These are phyloP conservation scores for Scorias spongiosa DNA, from an alignment of 2,329 filamentous ascomycete genomes.

Conservation along the genomic window DNA sequence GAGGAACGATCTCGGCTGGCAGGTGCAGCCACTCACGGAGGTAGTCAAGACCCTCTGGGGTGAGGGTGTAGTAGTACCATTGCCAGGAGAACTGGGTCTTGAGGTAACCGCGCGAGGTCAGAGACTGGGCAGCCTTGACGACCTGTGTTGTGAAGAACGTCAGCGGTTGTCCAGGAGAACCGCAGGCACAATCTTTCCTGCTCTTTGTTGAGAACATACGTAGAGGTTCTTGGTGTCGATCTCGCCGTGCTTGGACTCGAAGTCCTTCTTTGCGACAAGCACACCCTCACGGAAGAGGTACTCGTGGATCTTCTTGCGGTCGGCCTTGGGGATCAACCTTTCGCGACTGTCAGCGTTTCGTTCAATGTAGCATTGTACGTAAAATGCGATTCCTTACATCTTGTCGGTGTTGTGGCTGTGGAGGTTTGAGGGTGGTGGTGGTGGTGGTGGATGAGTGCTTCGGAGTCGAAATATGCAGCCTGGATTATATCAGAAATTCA, in stretches of 20 bases:
- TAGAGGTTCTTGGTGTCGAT: constrained; percentile 99
- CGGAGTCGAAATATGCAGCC: no score
- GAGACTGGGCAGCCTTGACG: constrained; percentile 97
- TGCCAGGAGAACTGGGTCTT: constrained; percentile 99
- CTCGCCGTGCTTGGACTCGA: constrained; percentile 90
- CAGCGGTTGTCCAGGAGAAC: neutral
- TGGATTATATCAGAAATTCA: no score
- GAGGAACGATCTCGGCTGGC: constrained; percentile 96
- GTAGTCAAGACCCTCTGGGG: constrained; percentile 98
- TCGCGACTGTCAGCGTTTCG: constrained; percentile 9
- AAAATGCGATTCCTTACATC: neutral
- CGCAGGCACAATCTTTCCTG: neutral
- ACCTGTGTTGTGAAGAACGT: constrained; percentile 31
- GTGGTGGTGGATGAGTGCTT: neutral
- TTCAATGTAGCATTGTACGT: neutral
- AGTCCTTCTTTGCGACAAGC: constrained; percentile 98
- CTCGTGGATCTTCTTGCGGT: constrained; percentile 99
- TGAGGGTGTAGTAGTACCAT: constrained; percentile 99
- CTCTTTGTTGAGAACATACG: constrained; percentile 32
- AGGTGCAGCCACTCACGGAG: constrained; percentile 99
- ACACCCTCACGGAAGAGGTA: constrained; percentile 82
- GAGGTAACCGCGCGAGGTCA: constrained; percentile 94
- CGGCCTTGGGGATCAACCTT: constrained; percentile 98
- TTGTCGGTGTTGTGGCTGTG: neutral
- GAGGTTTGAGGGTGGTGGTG: neutral